A percentile compares a stretch with the other conserved stretches of the same genome.
Evolutionary conservation across 2,329 filamentous ascomycete genomes (phyloP).

Genomic region (Elsinoe batatas): DNA sequence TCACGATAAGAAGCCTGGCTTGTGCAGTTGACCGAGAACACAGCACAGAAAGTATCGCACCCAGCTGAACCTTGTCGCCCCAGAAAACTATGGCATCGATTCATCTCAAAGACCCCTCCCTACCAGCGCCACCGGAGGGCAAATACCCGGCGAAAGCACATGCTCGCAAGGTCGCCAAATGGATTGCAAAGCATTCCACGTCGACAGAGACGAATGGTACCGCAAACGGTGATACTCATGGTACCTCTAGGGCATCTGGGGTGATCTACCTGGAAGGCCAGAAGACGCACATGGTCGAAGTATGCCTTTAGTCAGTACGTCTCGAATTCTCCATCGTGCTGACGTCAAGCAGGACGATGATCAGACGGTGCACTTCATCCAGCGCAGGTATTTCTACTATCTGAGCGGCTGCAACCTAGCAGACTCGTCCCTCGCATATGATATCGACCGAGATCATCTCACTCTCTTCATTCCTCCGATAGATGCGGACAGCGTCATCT

Average conservation of each 20-base stretch:
- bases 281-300: conserved; percentile 66
- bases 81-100: background rate
- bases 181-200: conserved; percentile 40
- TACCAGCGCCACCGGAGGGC: conserved; percentile 30
- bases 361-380: conserved; percentile 70
- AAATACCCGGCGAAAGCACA: conserved; percentile 81
- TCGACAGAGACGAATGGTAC: conserved; percentile 24
- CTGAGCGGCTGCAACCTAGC: conserved; percentile 75
- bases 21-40: too few species aligned
- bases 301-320: conserved; percentile 17
- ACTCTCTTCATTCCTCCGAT: conserved; percentile 87
- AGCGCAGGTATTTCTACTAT: conserved; percentile 92
- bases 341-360: conserved; percentile 58
- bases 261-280: conserved; percentile 84
- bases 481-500: conserved; percentile 82
- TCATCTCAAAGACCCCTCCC: conserved; percentile 21
- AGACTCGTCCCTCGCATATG: conserved; percentile 72
- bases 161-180: conserved; percentile 70
- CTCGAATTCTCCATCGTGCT: background rate
- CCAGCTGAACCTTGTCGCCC: too few species aligned
- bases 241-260: conserved; percentile 39
- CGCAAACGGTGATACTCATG: conserved; percentile 50
- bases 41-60: too few species aligned
- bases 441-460: conserved; percentile 60
- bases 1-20: too few species aligned